Evolutionary conservation across 345 rosid genomes (phyloP), one percentile per base, ranked within the genome.

Genomic region (Draba incana): DNA sequence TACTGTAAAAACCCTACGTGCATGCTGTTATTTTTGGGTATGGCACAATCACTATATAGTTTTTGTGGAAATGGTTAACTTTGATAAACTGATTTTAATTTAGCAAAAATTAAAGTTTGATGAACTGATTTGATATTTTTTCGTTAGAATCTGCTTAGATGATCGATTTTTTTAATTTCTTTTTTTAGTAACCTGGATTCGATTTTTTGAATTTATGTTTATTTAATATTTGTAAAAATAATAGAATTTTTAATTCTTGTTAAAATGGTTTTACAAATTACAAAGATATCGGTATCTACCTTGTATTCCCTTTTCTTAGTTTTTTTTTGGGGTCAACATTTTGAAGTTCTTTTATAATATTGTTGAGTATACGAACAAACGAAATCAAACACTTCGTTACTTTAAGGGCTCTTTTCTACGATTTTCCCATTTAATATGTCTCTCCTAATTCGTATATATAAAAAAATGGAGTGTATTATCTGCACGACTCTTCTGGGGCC

Each of bases 401-500:
- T 35, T 35, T 35, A 35, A 35, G 9, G 38, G 38, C 7, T 35
- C 7, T 35, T 31, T 35, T 35, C 38, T 35, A 35, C 10, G 38
- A 35, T 1, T 7, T 35, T 5, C 38, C 8, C 10, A 35, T 12
- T 7, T 24, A 15, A 56, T 35, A 38, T 57, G 10, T 35, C 2
- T 37, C 28, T 10, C 8, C 37, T 35, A 55, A 41, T 13, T 25
- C 3, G 35, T 42, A 13, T 30, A 27, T 52, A 28, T 51, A 51
- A n/a, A 12, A 12, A 28, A 10, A 13, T 35, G 23, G 23, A 54
- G 8, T 14, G 13, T 59, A 33, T 43, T 5, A 27, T 35, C 57
- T 48, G 12, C 55, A 69, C 73, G 65, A 27, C 46, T 56, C 43
- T 45, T 67, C 46, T 67, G 25, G 35, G 31, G 55, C 52, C 53